Conservation (phyloP, 106 monocot genomes). For the Vanilla planifolia region DNA sequence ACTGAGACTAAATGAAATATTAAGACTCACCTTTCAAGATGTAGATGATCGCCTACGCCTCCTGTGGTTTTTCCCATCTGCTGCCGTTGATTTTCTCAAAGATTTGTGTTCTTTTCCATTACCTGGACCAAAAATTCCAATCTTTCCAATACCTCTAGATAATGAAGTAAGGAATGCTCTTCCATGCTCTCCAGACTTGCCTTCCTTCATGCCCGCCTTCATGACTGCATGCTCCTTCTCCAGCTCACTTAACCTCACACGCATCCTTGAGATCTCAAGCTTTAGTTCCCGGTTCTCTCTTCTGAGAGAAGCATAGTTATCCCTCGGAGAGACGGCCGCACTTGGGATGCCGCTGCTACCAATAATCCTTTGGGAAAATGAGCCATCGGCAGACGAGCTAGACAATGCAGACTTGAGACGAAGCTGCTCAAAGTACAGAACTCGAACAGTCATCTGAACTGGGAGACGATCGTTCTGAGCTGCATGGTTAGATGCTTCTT, state of each 20-base stretch:
- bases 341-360: conserved; percentile 63
- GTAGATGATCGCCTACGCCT: conserved; percentile 21
- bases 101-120: conserved; percentile 18
- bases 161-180: conserved; percentile 60
- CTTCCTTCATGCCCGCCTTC: conserved; percentile 58
- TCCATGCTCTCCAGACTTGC: conserved; percentile 37
- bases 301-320: conserved; percentile 83
- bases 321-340: conserved; percentile 69
- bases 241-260: conserved; percentile 71
- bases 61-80: conserved; percentile 37
- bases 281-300: conserved; percentile 88
- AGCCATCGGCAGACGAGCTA: conserved; percentile 25
- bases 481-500: conserved; percentile 83
- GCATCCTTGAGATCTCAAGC: conserved; percentile 80
- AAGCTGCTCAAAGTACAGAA: conserved; percentile 87
- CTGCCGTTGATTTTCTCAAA: conserved; percentile 27
- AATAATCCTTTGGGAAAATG: conserved; percentile 72
- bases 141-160: conserved; percentile 54
- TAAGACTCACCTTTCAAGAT: not conserved
- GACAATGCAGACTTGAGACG: conserved; percentile 70
- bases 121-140: conserved; percentile 40
- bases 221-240: conserved; percentile 83
- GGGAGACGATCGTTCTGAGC: conserved; percentile 93
- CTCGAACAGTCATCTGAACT: conserved; percentile 62
- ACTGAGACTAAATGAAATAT: too few species aligned